Evolutionary conservation across 2,329 filamentous ascomycete species (phyloP), one percentile per base, ranked within the genome.

Genomic region (Thielaviopsis ethacetica): DNA sequence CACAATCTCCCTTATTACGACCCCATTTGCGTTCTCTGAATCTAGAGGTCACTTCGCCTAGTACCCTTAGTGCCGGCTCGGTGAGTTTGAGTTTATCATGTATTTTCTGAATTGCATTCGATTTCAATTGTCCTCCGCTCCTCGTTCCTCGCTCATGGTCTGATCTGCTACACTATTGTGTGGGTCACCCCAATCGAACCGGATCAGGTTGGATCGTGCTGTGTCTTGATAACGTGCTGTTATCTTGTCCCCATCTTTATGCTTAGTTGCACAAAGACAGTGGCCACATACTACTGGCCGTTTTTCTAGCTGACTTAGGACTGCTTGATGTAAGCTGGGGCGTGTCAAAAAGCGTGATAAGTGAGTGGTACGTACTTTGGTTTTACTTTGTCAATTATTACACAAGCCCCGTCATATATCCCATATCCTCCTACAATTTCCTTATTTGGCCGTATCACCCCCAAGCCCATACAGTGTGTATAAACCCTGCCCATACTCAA

Each of bases 251-350:
- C 56, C 19, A 26, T 44, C 12, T 53, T 52, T 27, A 44, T 56
- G 26, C 27, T 13, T 21, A 51, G 58, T 59, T 53, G 47, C 47
- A 59, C 58, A 59, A 59, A 52, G 22, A 17, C 21, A 56, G 6
- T n/a, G 13, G 7, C 15, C 38, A 44, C 5, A 44, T 3, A 44
- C 38, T 38, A 38, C 34, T 44, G 17, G 38, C 38, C 38, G 10
- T 44, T 44, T 44, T n/a, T 2, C 17, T 44, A 17, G 38, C 38
- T 44, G n/a, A 44, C 38, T 6, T n/a, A n/a, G 41, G 24, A 41
- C 22, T 44, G 27, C 21, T 17, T 10, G 22, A 22, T 55, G 38
- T 34, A 27, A 47, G 22, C 38, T 56, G 44, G 44, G 27, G 38
- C 30, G 24, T 56, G 22, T 27, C n/a, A 1, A 44, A 44, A 44